These are phyloP conservation scores for Chrysopogon serrulatus DNA, from an alignment of 176 grass and related monocot genomes.

Conservation along the genomic window DNA sequence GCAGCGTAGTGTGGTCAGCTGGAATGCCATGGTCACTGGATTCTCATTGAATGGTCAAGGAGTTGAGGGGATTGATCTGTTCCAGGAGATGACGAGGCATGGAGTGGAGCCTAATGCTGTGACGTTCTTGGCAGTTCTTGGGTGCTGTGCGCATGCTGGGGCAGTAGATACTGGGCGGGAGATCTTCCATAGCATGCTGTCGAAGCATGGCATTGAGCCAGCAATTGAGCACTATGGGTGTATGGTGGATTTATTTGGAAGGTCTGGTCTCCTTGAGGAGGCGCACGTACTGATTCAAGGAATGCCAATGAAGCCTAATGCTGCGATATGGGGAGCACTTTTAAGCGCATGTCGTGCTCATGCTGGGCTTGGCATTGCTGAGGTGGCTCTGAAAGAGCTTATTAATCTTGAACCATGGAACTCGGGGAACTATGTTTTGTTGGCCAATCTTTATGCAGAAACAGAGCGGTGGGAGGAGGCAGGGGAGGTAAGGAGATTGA, in stretches of 20 bases:
- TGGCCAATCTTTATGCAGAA: constrained; percentile 58
- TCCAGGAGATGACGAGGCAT: constrained; percentile 25
- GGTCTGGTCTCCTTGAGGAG: constrained; percentile 42
- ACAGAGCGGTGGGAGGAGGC: constrained; percentile 49
- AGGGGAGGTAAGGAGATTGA: constrained; percentile 37
- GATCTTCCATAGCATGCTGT: constrained; percentile 45
- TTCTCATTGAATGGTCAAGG: constrained; percentile 48
- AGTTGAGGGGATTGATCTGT: constrained; percentile 39
- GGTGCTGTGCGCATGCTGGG: constrained; percentile 55
- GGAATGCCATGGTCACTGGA: constrained; percentile 50
- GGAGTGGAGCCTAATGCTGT: constrained; percentile 36
- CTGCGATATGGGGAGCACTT: constrained; percentile 57
- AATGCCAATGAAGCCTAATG: constrained; percentile 53
- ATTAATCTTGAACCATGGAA: constrained; percentile 61
- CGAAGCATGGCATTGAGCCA: constrained; percentile 18
- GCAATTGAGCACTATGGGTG: constrained; percentile 56
- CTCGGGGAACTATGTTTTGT: constrained; percentile 56
- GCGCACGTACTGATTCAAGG: constrained; percentile 36
- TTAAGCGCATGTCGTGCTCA: constrained; percentile 38
- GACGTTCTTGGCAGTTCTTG: constrained; percentile 55
- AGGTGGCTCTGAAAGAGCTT: constrained; percentile 61
- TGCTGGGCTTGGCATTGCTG: constrained; percentile 33
- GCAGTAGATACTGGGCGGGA: constrained; percentile 35
- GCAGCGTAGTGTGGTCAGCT: constrained; percentile 43
- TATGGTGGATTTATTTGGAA: constrained; percentile 65